Percentiles rank a stretch among this genome's conserved stretches.
Evolutionary conservation across 108 stramenopile genomes (phyloP).

Genomic region (Conticribra weissflogii): DNA sequence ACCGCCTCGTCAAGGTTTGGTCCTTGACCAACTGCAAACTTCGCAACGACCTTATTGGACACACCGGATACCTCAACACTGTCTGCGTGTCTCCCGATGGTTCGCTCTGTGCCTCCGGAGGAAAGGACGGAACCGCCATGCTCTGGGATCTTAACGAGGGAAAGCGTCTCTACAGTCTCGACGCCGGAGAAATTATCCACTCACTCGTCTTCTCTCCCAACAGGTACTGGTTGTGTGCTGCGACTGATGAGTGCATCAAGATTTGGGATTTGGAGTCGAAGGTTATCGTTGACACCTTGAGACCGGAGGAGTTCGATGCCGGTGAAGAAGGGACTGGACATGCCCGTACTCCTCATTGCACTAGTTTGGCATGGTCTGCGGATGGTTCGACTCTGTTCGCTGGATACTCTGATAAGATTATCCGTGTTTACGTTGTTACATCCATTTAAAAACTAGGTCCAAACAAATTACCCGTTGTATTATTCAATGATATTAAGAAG

Average conservation of each 20-base stretch:
- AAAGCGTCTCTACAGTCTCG: slow-evolving; percentile 98
- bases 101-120: slow-evolving; percentile 98
- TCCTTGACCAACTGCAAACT: slow-evolving; percentile 98
- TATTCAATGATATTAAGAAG: not conserved
- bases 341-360: slow-evolving; percentile 81
- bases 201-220: slow-evolving; percentile 98
- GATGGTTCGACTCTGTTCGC: slow-evolving; percentile 97
- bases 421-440: slow-evolving; percentile 93
- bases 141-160: slow-evolving; percentile 99
- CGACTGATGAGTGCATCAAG: slow-evolving; percentile 98
- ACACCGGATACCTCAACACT: slow-evolving; percentile 99
- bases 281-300: slow-evolving; percentile 95
- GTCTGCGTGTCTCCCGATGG: slow-evolving; percentile 99
- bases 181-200: slow-evolving; percentile 99
- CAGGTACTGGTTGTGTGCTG: slow-evolving; percentile 99
- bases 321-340: slow-evolving; percentile 64
- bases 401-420: slow-evolving; percentile 96
- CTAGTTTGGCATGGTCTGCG: slow-evolving; percentile 96
- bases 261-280: slow-evolving; percentile 99
- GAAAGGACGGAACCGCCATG: slow-evolving; percentile 99
- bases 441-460: slow-evolving; percentile 32
- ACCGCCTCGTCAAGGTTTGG: slow-evolving; percentile 99
- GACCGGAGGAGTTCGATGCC: slow-evolving; percentile 73
- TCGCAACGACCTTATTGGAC: slow-evolving; percentile 97
- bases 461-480: not conserved